Base-by-base conservation (phyloP, 257 asterid genomes). In the Solanum microdontum region DNA sequence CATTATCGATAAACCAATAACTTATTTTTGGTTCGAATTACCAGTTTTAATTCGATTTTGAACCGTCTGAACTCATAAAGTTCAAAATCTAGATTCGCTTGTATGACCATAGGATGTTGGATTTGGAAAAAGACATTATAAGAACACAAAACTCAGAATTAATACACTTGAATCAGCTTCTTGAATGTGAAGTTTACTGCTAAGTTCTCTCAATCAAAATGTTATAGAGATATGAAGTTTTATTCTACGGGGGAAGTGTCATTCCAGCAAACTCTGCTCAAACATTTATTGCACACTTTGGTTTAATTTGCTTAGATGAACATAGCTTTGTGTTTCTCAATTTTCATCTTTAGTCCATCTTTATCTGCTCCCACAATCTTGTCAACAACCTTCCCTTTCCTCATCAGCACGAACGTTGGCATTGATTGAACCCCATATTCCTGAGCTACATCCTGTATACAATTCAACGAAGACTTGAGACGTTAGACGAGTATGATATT, bases 281-380 rank as follows among this genome's bases (percentile, higher is more conserved):
- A 14, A 12, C 51, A 43, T 43, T 43, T 43, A 13, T 43, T 43
- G 17, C 51, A 43, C 77, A 68, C 40, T 72, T 7, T 7, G 3
- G n/a, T 23, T 37, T 19, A 7, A 15, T 30, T 45, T 15, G 1
- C 17, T 23, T 84, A 90, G 34, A 28, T 60, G 3, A 28, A 26
- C 4, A 73, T 88, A 87, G 87, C 75, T 86, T 90, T 93, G 74
- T 94, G 92, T 43, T 92, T 84, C 33, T 32, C 33, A 32, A 32
- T 32, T 32, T 32, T 32, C 33, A 32, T 32, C 33, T 32, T 32
- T 32, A 32, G 33, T 32, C 33, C 33, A 32, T 32, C 33, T 32
- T 32, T 32, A 32, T 32, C 33, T 32, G 33, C 33, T 32, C 33
- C 33, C 33, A 32, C 33, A 32, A 32, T 32, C 33, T 32, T 32